Evolutionary conservation across 805 yeast genomes (phyloP), one percentile per base, ranked within the genome.

Genomic region (Candida saitoana): DNA sequence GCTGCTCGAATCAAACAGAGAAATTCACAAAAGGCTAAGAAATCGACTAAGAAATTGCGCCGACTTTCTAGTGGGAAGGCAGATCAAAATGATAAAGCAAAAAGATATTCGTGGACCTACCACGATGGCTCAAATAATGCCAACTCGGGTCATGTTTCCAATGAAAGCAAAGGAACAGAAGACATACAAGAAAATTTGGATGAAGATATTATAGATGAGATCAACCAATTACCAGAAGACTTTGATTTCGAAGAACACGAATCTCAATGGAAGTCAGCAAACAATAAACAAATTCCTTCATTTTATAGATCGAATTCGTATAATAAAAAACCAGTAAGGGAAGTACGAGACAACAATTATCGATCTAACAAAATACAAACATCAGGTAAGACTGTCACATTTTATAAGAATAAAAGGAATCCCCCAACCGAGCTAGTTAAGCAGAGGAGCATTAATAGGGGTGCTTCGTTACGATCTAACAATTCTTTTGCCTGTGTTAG

Each of bases 311-410:
- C 73, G 2, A 67, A 65, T 44, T 69, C 74, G 2, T 69, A 59
- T 52, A 67, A 59, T 42, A 64, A 66, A 36, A 62, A 52, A 41
- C 74, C 75, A 2, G 44, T 50, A 39, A 60, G 59, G 43, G 45
- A 53, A n/a, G 41, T 55, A 16, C 34, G 50, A 36, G 62, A 61
- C 19, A 24, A 47, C 41, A 54, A 44, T 22, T 52, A 39, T 34
- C 56, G 49, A 22, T 48, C 60, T 3, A 67, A 62, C 43, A 67
- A 63, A 42, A 67, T 69, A 15, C 65, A 67, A 41, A 63, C 71
- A 2, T 35, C 48, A 6, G 60, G 57, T 39, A 69, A 64, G 41
- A 69, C 74, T 1, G 73, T 69, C n/a, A 69, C 75, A 2, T 67
- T 65, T 36, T 69, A 65, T 49, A 50, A 65, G 33, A 59, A 52